These are phyloP conservation scores for Parathielavia appendiculata DNA, from an alignment of 495 filamentous ascomycete genomes.

Conservation along the genomic window DNA sequence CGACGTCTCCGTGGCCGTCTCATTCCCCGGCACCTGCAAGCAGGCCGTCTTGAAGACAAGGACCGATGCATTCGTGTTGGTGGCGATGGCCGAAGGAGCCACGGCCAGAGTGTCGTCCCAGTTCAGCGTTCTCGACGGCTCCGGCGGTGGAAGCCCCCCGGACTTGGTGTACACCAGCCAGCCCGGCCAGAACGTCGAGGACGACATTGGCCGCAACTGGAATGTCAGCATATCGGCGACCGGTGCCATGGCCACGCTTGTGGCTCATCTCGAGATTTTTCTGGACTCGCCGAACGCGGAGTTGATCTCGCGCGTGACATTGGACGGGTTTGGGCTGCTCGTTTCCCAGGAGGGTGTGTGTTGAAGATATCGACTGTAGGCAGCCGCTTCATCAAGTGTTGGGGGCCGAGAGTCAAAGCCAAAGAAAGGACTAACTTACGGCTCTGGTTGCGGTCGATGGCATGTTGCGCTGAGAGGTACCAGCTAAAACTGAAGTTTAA, in stretches of 20 bases:
- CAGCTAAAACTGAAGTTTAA: too few species aligned
- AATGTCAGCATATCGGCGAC: neutral
- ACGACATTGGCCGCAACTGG: neutral
- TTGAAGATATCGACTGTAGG: neutral
- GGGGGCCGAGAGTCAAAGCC: too few species aligned
- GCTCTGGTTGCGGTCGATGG: too few species aligned
- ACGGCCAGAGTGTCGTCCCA: neutral
- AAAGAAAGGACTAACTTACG: too few species aligned
- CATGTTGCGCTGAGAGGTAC: too few species aligned
- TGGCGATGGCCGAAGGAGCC: neutral
- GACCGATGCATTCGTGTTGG: neutral
- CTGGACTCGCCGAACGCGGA: neutral
- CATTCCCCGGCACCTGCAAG: conserved; percentile 3
- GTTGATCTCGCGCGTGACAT: neutral
- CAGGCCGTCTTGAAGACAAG: neutral
- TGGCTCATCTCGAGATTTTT: neutral
- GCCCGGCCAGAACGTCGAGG: neutral
- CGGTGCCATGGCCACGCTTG: neutral
- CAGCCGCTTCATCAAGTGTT: too few species aligned
- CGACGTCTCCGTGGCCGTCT: neutral
- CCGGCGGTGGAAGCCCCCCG: neutral
- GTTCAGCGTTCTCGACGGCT: neutral
- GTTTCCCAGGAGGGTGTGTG: conserved; percentile 3
- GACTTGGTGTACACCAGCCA: neutral
- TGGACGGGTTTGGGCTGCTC: neutral